phyloP scores from a whole-genome alignment of 352 stramenopile genomes.

The Pythium aristosporum region DNA sequence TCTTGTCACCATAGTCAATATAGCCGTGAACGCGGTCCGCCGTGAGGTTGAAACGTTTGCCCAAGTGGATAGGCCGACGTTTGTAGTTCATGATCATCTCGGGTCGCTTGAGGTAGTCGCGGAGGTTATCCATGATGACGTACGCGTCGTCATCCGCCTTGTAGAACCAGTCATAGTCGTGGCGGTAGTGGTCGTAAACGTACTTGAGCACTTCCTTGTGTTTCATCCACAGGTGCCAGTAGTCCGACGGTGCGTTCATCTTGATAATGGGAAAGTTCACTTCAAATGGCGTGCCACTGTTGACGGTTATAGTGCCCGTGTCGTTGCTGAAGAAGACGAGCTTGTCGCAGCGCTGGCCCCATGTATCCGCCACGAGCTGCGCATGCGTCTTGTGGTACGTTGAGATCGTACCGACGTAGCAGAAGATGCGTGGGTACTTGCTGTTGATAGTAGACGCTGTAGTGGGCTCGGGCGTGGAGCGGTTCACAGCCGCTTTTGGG shows the following conservation, averaged over 20 bases:
- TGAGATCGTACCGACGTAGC: slow-evolving; percentile 85
- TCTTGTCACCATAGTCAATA: slow-evolving; percentile 61
- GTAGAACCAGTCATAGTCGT: slow-evolving; percentile 88
- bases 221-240: slow-evolving; percentile 85
- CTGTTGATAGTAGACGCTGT: too few relatives aligned
- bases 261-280: slow-evolving; percentile 60
- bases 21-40: slow-evolving; percentile 32
- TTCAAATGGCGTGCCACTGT: slow-evolving; percentile 23
- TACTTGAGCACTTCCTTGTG: slow-evolving; percentile 71
- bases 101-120: slow-evolving; percentile 53
- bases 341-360: slow-evolving; percentile 76
- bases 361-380: slow-evolving; percentile 72
- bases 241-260: slow-evolving; percentile 46
- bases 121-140: slow-evolving; percentile 77
- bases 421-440: slow-evolving; percentile 64
- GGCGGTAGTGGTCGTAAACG: slow-evolving; percentile 66
- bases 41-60: slow-evolving; percentile 81
- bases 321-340: slow-evolving; percentile 85
- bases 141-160: slow-evolving; percentile 85
- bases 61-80: slow-evolving; percentile 71
- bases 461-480: background rate
- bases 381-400: slow-evolving; percentile 57
- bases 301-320: slow-evolving; percentile 46
- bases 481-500: too few relatives aligned
- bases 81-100: slow-evolving; percentile 64